phyloP scores from a whole-genome alignment of 768 basidiomycete species.

The Tephrocybe rancida region DNA sequence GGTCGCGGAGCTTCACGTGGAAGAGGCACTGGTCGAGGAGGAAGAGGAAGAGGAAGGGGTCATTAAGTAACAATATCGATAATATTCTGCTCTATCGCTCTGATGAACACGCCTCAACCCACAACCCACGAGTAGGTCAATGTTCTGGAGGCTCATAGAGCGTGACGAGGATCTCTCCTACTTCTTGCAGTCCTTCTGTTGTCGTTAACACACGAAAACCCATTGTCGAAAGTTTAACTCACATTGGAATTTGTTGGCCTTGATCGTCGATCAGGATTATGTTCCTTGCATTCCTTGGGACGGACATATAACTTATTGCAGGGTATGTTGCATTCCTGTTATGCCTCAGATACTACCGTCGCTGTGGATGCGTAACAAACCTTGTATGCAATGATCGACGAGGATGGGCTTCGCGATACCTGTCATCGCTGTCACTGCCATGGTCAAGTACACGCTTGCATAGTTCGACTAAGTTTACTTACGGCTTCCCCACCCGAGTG shows the following conservation, averaged over 20 bases:
- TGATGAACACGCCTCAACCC: not conserved
- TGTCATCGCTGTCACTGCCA: no score
- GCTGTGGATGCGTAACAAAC: no score
- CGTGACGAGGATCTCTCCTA: not conserved
- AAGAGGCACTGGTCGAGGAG: slow-evolving; percentile 21
- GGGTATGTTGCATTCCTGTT: not conserved
- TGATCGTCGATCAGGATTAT: slow-evolving; percentile 34
- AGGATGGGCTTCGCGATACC: no score
- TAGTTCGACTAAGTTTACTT: no score
- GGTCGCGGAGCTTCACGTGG: slow-evolving; percentile 21
- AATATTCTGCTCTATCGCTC: no score
- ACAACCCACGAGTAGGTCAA: not conserved
- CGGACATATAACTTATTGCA: slow-evolving; percentile 25
- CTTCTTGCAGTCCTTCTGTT: slow-evolving; percentile 4
- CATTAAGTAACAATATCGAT: not conserved
- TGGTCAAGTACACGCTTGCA: no score
- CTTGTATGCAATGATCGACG: no score
- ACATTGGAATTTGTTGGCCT: slow-evolving; percentile 38
- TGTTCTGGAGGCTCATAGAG: not conserved
- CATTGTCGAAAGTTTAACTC: slow-evolving; percentile 10
- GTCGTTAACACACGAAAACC: not conserved
- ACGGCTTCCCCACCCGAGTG: not conserved
- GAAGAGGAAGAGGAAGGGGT: slow-evolving; percentile 22
- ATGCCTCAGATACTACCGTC: no score
- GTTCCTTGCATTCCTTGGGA: slow-evolving; percentile 24